Base-by-base conservation (phyloP, 371 early-diverging fungal genomes). In the Phascolomyces articulosus region DNA sequence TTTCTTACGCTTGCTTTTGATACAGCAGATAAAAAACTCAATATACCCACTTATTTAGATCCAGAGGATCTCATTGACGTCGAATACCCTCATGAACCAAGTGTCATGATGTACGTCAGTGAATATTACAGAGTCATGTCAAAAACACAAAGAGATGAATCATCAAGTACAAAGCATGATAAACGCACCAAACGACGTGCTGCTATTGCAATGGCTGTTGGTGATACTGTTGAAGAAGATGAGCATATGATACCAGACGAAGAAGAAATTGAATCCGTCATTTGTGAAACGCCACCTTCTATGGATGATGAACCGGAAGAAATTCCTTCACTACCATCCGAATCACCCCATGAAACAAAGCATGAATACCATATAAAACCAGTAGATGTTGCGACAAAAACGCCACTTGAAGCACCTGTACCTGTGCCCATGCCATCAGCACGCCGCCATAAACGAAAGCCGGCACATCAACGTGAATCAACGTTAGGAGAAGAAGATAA, bases 31-130 rank as follows among this genome's bases (percentile, higher is more conserved):
- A 47, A 60, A 6, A 67, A 76, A 40, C 71, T 82, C 70, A 68
- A 72, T 4, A 74, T 82, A 13, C 76, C 79, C n/a, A 34, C 66
- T 1, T 79, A 73, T 53, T 56, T 82, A 8, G 83, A 82, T 54
- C 78, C 83, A 2, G 83, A 75, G 27, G 83, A 82, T 58, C 60
- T 82, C 10, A 68, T 74, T 16, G 83, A 82, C 28, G 83, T 82
- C 3, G 83, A 82, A 21, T 79, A 69, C 60, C 83, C 80, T 0
- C 75, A 78, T 55, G 80, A 82, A 28, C 80, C 80, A 0, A 76
- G 77, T 55, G 75, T 82, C 10, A 82, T 82, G 80, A 73, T 82
- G 78, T 82, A 82, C 48, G 78, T 82, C 24, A 72, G 73, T 55
- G 80, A 82, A 48, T 82, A 75, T 53, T 79, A 82, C 58, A 79